These are phyloP conservation scores for Durotheca rogersii DNA, from an alignment of 495 filamentous ascomycete genomes.

Conservation along the genomic window DNA sequence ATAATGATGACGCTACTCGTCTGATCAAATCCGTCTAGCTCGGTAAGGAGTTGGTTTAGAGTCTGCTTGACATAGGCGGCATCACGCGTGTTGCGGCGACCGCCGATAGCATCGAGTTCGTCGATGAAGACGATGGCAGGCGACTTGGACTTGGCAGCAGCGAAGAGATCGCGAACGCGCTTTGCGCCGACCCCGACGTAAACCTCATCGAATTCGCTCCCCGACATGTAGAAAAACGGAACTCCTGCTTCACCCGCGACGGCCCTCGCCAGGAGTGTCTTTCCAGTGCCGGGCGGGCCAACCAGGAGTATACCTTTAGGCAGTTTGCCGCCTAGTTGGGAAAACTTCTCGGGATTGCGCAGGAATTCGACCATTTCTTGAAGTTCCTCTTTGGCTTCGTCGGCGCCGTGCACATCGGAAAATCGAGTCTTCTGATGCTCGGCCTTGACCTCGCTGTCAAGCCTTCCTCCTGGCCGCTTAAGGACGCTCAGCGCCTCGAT, in stretches of 20 bases:
- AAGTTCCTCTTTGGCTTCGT: constrained; percentile 96
- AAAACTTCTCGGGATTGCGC: constrained; percentile 88
- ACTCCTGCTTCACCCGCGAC: constrained; percentile 97
- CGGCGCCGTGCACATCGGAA: constrained; percentile 92
- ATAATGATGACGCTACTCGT: constrained; percentile 92
- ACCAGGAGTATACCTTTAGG: constrained; percentile 96
- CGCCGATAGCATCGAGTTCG: constrained; percentile 93
- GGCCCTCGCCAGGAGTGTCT: constrained; percentile 93
- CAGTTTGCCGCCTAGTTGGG: constrained; percentile 87
- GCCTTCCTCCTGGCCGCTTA: constrained; percentile 69
- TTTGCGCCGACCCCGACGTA: constrained; percentile 98
- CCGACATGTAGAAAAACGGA: constrained; percentile 99
- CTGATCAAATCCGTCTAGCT: constrained; percentile 95
- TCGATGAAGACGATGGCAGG: constrained; percentile 99
- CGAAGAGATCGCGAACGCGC: constrained; percentile 95
- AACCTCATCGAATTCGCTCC: constrained; percentile 96
- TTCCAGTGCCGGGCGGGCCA: constrained; percentile 95
- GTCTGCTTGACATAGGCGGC: constrained; percentile 97
- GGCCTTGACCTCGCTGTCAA: constrained; percentile 79
- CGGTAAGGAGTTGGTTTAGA: constrained; percentile 95
- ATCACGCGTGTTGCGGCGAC: constrained; percentile 88
- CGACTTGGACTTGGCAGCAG: constrained; percentile 79
- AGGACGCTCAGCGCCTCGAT: constrained; percentile 75
- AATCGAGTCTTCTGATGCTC: constrained; percentile 90
- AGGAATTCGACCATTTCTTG: constrained; percentile 96